Evolutionary conservation across 768 basidiomycete genomes (phyloP).

Genomic region (Hortiboletus campestris): DNA sequence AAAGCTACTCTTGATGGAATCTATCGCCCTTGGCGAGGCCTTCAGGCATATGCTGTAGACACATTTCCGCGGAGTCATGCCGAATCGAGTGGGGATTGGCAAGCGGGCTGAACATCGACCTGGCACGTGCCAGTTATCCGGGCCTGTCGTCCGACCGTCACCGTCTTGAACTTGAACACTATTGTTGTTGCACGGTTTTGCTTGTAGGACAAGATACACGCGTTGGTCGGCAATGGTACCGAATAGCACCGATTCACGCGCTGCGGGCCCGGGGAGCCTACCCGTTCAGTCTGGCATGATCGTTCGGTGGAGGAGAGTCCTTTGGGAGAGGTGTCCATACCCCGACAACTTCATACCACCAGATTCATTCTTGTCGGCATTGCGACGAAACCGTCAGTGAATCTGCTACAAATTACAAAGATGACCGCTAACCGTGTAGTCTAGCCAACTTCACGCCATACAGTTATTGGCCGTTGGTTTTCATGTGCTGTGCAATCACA

Average conservation of each 20-base stretch:
- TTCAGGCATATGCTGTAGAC: neutral
- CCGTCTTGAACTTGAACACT: neutral
- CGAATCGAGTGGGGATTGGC: slow-evolving; percentile 5
- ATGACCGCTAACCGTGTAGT: slow-evolving; percentile 11
- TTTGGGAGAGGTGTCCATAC: slow-evolving; percentile 75
- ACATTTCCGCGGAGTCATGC: slow-evolving; percentile 15
- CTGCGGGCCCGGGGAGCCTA: neutral
- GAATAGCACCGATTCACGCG: neutral
- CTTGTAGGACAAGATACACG: neutral
- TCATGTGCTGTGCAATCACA: slow-evolving; percentile 71
- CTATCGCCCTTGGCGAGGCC: neutral
- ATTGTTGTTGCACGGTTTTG: neutral
- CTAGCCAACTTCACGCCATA: slow-evolving; percentile 81
- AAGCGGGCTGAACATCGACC: neutral
- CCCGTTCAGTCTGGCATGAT: slow-evolving; percentile 16
- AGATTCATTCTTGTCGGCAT: slow-evolving; percentile 69
- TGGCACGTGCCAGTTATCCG: slow-evolving; percentile 11
- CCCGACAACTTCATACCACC: slow-evolving; percentile 86
- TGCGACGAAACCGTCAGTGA: slow-evolving; percentile 73
- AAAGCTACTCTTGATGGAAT: slow-evolving; percentile 1
- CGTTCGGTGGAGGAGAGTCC: slow-evolving; percentile 61
- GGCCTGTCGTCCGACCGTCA: neutral
- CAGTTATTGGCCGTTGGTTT: slow-evolving; percentile 69
- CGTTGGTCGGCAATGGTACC: neutral
- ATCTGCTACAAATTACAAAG: slow-evolving; percentile 8